Evolutionary conservation across 2,329 filamentous ascomycete species (phyloP).

Genomic region (Lachnellula cervina): DNA sequence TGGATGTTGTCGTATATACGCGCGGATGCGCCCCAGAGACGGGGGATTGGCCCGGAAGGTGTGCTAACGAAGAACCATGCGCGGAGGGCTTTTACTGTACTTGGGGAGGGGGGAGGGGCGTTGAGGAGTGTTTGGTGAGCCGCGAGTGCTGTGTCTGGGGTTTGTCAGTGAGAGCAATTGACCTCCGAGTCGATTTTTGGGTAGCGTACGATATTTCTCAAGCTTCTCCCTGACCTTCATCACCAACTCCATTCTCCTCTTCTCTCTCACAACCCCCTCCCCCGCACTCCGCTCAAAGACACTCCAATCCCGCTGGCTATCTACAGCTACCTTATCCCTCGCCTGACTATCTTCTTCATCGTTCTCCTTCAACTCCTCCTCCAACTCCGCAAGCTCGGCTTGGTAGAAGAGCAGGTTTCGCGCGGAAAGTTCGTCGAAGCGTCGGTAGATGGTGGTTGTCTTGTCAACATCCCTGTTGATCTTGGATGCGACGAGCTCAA

Average conservation of each 20-base stretch:
- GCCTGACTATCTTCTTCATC: conserved; percentile 9
- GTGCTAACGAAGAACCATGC: conserved; percentile 18
- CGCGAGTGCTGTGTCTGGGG: conserved; percentile 14
- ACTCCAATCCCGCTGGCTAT: conserved; percentile 13
- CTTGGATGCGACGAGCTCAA: conserved; percentile 8
- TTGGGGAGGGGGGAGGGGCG: conserved; percentile 4
- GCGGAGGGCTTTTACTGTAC: conserved; percentile 17
- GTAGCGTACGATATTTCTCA: conserved; percentile 16
- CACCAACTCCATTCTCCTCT: conserved; percentile 9
- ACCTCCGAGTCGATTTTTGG: neutral
- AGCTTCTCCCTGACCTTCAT: conserved; percentile 14
- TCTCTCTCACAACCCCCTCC: conserved; percentile 1
- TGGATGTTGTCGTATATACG: conserved; percentile 13
- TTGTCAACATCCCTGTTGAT: conserved; percentile 16
- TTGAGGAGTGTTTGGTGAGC: conserved; percentile 16
- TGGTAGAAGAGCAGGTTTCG: conserved; percentile 19
- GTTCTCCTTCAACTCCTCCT: conserved; percentile 7
- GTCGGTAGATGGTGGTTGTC: conserved; percentile 18
- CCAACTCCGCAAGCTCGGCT: conserved; percentile 19
- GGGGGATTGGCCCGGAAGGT: neutral
- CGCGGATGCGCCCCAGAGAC: conserved; percentile 22
- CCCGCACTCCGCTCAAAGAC: conserved; percentile 6
- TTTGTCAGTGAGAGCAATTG: neutral
- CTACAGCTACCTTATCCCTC: conserved; percentile 1
- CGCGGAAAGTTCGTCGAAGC: conserved; percentile 19